Base-by-base conservation (phyloP, 2,329 filamentous ascomycete species). In the Diaporthe velutina region DNA sequence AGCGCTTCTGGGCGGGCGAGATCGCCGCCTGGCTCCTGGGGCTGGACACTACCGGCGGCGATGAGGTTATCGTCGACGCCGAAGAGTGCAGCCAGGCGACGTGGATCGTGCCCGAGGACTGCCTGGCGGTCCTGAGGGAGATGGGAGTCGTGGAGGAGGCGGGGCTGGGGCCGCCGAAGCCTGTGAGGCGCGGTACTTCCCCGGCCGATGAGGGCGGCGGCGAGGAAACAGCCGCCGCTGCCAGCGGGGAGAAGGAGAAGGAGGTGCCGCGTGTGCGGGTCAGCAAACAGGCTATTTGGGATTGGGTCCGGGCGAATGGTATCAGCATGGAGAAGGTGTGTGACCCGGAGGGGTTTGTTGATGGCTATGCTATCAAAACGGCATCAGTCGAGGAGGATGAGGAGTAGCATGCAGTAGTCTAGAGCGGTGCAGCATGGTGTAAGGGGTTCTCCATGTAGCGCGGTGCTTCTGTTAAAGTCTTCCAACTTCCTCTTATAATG, bases 21-120 rank as follows among this genome's bases (percentile, higher is more conserved):
- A 92, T 98, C 76, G 93, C 93, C 8, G 88, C 95, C n/a, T 94
- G 90, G 88, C 78, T 93, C 10, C 81, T 93, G 12, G 79, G 80
- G 33, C 77, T 88, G 2, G 83, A 86, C 25, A 77, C 90, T n/a
- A 52, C 74, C 12, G 60, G 76, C 55, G 75, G 74, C 5, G 76
- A 76, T 22, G 86, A 91, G 79, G 80, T 86, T 6, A 83, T 95
- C 71, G 85, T 92, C 0, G 93, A 93, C 15, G 86, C 98, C 15
- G 89, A 91, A 64, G 90, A 94, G 74, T 93, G 96, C 79, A 94
- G 94, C 71, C 86, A 90, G 66, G 91, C 90, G 52, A 98, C 95
- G 0, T 98, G 94, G 87, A 98, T 98, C 82, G 87, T 93, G 73
- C 89, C 90, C 0, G 96, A 98, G 57, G 96, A 98, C 83, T 95